Conservation (phyloP, 2,329 filamentous ascomycete species). For the Hymenoscyphus repandus region DNA sequence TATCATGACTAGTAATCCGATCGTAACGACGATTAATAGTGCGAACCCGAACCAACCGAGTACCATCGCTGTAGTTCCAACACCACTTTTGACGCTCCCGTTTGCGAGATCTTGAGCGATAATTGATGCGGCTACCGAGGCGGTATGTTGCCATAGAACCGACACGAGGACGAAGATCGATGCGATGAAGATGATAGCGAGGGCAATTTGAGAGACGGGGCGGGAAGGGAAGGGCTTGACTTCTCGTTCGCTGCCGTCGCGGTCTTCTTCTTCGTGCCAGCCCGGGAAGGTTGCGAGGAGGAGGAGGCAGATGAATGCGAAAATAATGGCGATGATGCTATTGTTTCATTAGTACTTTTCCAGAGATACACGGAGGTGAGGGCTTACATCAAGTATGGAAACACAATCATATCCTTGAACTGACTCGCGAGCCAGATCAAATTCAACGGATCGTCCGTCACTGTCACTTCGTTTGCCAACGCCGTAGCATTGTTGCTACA, state of each 20-base stretch:
- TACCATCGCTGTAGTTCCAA: conserved; percentile 93
- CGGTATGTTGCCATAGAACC: conserved; percentile 87
- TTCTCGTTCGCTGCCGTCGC: conserved; percentile 75
- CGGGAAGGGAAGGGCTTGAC: conserved; percentile 92
- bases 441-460: conserved; percentile 94
- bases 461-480: conserved; percentile 78
- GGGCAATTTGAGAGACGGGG: conserved; percentile 84
- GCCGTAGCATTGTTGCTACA: conserved; percentile 97
- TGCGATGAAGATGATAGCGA: conserved; percentile 83
- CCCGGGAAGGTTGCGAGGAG: conserved; percentile 94
- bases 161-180: conserved; percentile 70
- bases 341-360: not conserved
- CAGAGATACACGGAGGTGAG: not conserved
- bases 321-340: conserved; percentile 94
- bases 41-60: conserved; percentile 97
- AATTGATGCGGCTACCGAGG: conserved; percentile 88
- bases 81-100: conserved; percentile 77
- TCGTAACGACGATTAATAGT: conserved; percentile 88
- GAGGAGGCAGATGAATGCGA: conserved; percentile 93
- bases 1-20: conserved; percentile 93
- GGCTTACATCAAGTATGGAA: conserved; percentile 86
- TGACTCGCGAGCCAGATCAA: conserved; percentile 94
- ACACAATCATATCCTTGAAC: conserved; percentile 98
- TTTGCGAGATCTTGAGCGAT: conserved; percentile 92
- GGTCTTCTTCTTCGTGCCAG: conserved; percentile 90